Base-by-base conservation (phyloP, 1,139 yeast genomes). In the Debaryomyces coudertii region DNA sequence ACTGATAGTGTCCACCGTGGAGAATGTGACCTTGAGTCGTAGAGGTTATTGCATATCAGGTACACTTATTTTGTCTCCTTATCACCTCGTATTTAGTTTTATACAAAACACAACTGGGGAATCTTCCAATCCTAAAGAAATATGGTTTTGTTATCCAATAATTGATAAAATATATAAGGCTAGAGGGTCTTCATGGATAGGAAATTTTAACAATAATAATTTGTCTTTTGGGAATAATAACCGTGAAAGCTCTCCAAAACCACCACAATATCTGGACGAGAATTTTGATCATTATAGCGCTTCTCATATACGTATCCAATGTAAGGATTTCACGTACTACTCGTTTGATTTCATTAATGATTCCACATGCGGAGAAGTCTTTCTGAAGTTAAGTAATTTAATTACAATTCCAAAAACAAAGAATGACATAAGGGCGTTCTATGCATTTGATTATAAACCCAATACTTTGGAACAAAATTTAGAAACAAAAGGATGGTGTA, bases 71-170 rank as follows among this genome's bases (percentile, higher is more conserved):
- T 68, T 93, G 46, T 88, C 96, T 1, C 82, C 92, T 1, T 92
- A 86, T 63, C 99, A 93, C 69, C 72, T 93, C 59, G 93, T 93
- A 20, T 92, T 92, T 65, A 80, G 60, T 28, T 68, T 67, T 79
- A 5, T 46, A 73, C 63, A 66, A 48, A 42, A 58, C 47, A 51
- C 48, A 38, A 49, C 53, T 15, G 41, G 52, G 27, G 47, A 46
- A 53, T 42, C 53, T 52, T n/a, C 55, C 51, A 44, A 63, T 25
- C 68, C 71, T 30, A 69, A 84, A 49, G 98, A 93, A 61, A 79
- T 90, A 18, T 93, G 99, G 99, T 79, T 90, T 29, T 87, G 96
- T 49, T 93, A 92, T 64, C 98, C 98, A 0, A 82, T 92, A 54
- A 85, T 92, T 39, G 87, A 83, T 40, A 71, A 77, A 46, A 83